Conservation (phyloP, 2,329 filamentous ascomycete genomes). For the Penicillium sp. region DNA sequence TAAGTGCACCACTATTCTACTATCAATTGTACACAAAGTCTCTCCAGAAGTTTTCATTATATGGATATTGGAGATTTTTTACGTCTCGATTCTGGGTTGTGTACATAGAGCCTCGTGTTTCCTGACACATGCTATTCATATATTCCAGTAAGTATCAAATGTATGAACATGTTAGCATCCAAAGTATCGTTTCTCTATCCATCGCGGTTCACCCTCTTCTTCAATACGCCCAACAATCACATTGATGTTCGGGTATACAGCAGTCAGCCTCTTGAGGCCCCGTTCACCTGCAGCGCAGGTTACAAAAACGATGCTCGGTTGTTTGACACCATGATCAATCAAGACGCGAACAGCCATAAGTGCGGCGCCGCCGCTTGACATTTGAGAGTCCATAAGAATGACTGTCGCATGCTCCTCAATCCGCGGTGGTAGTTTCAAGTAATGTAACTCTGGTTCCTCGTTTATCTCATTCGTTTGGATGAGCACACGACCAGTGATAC, state of each 20-base stretch:
- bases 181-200: constrained; percentile 88
- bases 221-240: constrained; percentile 83
- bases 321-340: constrained; percentile 84
- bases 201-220: constrained; percentile 77
- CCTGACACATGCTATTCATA: constrained; percentile 1
- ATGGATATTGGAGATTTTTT: background rate
- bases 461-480: constrained; percentile 86
- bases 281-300: constrained; percentile 86
- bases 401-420: constrained; percentile 76
- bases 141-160: background rate
- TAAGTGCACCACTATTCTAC: background rate
- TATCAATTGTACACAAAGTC: background rate
- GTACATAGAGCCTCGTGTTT: background rate
- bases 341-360: constrained; percentile 97
- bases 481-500: constrained; percentile 79
- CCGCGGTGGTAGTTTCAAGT: constrained; percentile 72
- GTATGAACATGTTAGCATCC: constrained; percentile 60
- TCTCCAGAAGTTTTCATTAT: background rate
- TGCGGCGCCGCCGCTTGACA: constrained; percentile 81
- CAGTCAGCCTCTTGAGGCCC: constrained; percentile 79
- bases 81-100: background rate
- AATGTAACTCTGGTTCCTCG: constrained; percentile 91
- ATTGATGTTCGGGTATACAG: constrained; percentile 82
- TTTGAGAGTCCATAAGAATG: constrained; percentile 86
- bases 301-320: constrained; percentile 84